Conservation (phyloP, 1,139 yeast genomes). For the Pichia sp. region DNA sequence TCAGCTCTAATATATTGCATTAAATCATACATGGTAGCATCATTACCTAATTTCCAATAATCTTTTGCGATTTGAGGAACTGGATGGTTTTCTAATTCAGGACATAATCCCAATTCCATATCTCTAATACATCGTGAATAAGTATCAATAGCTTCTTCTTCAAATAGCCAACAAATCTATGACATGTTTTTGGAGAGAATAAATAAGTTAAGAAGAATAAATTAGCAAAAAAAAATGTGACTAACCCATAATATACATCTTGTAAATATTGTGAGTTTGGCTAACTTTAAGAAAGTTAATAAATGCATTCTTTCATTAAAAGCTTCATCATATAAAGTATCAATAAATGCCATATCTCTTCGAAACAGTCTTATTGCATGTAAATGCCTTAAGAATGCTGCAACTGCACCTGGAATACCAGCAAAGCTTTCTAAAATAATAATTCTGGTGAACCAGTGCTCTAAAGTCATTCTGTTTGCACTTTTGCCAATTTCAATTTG, state of each 20-base stretch:
- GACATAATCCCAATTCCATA: constrained; percentile 44
- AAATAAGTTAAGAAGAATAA: constrained; percentile 58
- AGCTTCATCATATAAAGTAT: constrained; percentile 69
- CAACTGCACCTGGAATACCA: constrained; percentile 77
- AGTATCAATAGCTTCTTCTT: constrained; percentile 73
- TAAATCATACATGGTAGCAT: constrained; percentile 55
- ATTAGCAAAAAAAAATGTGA: constrained; percentile 69
- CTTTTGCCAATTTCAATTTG: constrained; percentile 21
- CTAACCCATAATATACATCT: constrained; percentile 52
- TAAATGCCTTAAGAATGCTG: constrained; percentile 62
- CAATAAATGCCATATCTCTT: constrained; percentile 73
- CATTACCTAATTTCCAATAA: constrained; percentile 53
- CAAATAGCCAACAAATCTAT: constrained; percentile 75
- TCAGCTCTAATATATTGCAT: constrained; percentile 55
- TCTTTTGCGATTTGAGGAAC: constrained; percentile 56
- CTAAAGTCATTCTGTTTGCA: constrained; percentile 49
- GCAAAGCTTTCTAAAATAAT: constrained; percentile 70
- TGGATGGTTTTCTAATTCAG: constrained; percentile 38
- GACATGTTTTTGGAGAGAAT: constrained; percentile 58
- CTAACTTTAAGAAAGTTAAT: constrained; percentile 60
- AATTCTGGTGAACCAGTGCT: constrained; percentile 60
- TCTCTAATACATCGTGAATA: constrained; percentile 59
- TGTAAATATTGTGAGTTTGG: constrained; percentile 59
- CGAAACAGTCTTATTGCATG: constrained; percentile 54
- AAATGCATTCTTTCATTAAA: constrained; percentile 78